Conservation (phyloP, 768 basidiomycete genomes). For the Rhizopogon salebrosus region DNA sequence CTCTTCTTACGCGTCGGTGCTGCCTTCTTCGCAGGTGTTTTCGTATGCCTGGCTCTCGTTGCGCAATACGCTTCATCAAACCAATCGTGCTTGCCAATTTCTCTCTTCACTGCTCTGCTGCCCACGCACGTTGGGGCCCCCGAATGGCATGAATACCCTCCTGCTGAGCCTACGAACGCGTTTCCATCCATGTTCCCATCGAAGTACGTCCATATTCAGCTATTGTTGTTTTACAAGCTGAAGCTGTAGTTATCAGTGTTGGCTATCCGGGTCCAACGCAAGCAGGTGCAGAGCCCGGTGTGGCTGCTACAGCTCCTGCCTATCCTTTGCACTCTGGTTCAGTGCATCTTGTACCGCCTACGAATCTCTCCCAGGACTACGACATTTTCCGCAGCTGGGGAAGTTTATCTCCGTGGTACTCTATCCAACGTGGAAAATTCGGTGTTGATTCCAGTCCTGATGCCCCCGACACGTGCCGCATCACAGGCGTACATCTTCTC, state of each 20-base stretch:
- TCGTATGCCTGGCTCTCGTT: constrained; percentile 7
- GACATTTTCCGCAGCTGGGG: constrained; percentile 72
- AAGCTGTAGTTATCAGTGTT: constrained; percentile 15
- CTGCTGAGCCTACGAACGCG: constrained; percentile 60
- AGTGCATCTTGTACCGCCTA: constrained; percentile 42
- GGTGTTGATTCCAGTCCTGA: constrained; percentile 66
- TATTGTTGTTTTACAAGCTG: neutral
- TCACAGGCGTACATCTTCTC: constrained; percentile 70
- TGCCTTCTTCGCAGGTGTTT: constrained; percentile 9
- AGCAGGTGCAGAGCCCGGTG: constrained; percentile 13
- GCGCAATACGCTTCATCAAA: constrained; percentile 2
- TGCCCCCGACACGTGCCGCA: constrained; percentile 58
- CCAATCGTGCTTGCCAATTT: neutral
- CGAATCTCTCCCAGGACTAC: constrained; percentile 32
- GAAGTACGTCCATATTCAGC: constrained; percentile 12
- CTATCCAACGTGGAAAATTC: constrained; percentile 53
- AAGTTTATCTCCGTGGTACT: constrained; percentile 78
- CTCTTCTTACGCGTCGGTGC: constrained; percentile 2
- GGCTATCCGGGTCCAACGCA: constrained; percentile 26
- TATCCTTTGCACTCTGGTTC: constrained; percentile 69
- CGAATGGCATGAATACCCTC: constrained; percentile 61
- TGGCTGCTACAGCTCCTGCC: constrained; percentile 59
- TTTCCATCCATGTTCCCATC: constrained; percentile 67
- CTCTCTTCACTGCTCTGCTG: neutral
- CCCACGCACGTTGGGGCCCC: constrained; percentile 54